Evolutionary conservation across 441 rosid species (phyloP).

Genomic region (Pelargonium citronellum): DNA sequence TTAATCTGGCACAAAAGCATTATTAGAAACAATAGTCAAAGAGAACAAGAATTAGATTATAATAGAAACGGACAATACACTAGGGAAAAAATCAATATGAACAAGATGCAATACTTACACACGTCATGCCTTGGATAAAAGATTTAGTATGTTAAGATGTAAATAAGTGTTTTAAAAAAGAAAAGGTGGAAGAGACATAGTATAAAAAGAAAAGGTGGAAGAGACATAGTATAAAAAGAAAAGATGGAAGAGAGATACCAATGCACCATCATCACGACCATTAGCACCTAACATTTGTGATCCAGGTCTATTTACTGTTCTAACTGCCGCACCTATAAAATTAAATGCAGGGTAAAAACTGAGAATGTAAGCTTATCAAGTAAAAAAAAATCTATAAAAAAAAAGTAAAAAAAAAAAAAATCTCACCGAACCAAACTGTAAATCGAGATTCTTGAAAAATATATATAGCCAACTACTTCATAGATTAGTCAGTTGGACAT

Average conservation of each 20-base stretch:
- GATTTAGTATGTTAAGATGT: background rate
- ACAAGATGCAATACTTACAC: conserved; percentile 10
- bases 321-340: conserved; percentile 17
- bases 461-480: background rate
- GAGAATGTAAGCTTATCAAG: background rate
- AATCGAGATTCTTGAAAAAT: background rate
- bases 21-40: background rate
- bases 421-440: too few species aligned
- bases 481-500: background rate
- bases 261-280: conserved; percentile 25
- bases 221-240: conserved; percentile 10
- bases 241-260: conserved; percentile 19
- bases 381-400: background rate
- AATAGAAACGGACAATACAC: background rate
- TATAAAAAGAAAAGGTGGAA: conserved; percentile 3
- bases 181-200: conserved; percentile 17
- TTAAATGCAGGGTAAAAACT: conserved; percentile 2
- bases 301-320: conserved; percentile 17
- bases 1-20: conserved; percentile 13
- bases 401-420: background rate
- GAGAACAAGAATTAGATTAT: background rate
- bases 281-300: conserved; percentile 21
- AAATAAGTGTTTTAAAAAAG: background rate
- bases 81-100: background rate
- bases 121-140: background rate